Evolutionary conservation across 176 grass and related monocot species (phyloP).

Genomic region (Phoenix dactylifera): DNA sequence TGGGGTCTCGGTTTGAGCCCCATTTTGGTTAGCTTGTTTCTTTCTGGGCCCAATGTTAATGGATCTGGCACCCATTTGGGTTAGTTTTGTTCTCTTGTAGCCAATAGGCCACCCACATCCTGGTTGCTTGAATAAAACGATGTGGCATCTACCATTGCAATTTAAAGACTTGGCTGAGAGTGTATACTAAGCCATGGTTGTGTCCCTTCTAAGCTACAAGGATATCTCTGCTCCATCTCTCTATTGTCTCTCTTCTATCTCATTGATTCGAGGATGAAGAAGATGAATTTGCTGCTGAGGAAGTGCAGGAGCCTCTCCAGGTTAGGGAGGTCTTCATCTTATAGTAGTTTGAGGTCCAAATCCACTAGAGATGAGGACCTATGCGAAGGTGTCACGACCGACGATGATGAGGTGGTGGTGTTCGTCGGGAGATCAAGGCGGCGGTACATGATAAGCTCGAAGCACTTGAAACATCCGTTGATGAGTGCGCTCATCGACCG

Average conservation of each 20-base stretch:
- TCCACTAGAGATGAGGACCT: constrained; percentile 22
- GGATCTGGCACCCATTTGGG: no score
- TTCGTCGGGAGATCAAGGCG: constrained; percentile 70
- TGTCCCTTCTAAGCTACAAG: constrained; percentile 22
- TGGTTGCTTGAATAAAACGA: constrained; percentile 1
- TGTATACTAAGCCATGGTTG: neutral
- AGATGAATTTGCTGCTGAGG: constrained; percentile 48
- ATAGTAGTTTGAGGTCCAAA: constrained; percentile 66
- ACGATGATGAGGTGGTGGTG: constrained; percentile 21
- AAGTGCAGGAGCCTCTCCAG: constrained; percentile 70
- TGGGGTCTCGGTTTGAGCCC: no score
- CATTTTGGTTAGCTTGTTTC: no score
- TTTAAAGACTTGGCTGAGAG: no score
- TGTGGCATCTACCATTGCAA: no score
- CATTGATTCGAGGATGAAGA: constrained; percentile 14
- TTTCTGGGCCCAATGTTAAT: no score
- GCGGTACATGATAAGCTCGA: constrained; percentile 55
- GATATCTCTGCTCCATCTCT: neutral
- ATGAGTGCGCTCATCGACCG: constrained; percentile 51
- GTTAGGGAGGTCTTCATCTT: constrained; percentile 32
- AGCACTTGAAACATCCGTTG: constrained; percentile 71
- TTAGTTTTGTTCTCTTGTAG: no score
- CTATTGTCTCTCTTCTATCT: neutral
- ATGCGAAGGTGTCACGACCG: neutral
- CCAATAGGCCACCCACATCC: neutral